Evolutionary conservation across 805 yeast species (phyloP).

Genomic region (Zygosaccharomyces pseudorouxii): DNA sequence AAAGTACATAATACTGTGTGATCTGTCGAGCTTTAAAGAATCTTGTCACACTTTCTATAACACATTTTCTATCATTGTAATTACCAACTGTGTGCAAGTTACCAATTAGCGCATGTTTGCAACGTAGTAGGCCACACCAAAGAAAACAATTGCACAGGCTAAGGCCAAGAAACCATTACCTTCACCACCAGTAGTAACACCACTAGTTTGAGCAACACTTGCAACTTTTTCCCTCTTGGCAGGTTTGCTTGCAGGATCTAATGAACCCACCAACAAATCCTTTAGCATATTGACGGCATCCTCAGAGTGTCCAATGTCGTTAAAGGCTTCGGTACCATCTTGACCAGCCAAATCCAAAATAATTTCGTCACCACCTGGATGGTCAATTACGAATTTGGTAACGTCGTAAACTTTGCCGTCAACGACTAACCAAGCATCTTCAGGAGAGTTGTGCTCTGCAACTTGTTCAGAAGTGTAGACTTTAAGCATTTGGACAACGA

Average conservation of each 20-base stretch:
- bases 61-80: slow-evolving; percentile 4
- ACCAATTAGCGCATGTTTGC: slow-evolving; percentile 10
- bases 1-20: slow-evolving; percentile 2
- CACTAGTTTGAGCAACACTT: slow-evolving; percentile 35
- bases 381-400: slow-evolving; percentile 50
- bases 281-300: slow-evolving; percentile 80
- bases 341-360: slow-evolving; percentile 73
- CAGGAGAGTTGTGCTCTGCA: slow-evolving; percentile 64
- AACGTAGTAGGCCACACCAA: slow-evolving; percentile 28
- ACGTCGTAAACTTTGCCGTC: slow-evolving; percentile 84
- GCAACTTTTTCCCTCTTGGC: slow-evolving; percentile 26
- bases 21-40: background rate
- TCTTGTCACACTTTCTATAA: background rate
- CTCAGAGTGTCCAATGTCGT: slow-evolving; percentile 96
- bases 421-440: slow-evolving; percentile 79
- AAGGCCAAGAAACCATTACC: slow-evolving; percentile 74
- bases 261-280: slow-evolving; percentile 67
- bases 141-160: slow-evolving; percentile 56
- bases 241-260: slow-evolving; percentile 58
- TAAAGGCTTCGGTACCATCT: slow-evolving; percentile 78
- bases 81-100: background rate
- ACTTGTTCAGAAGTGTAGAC: slow-evolving; percentile 63
- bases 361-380: slow-evolving; percentile 82
- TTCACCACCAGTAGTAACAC: slow-evolving; percentile 55
- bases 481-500: slow-evolving; percentile 39